Base-by-base conservation (phyloP, 2,329 filamentous ascomycete genomes). In the Neofusicoccum sp. region DNA sequence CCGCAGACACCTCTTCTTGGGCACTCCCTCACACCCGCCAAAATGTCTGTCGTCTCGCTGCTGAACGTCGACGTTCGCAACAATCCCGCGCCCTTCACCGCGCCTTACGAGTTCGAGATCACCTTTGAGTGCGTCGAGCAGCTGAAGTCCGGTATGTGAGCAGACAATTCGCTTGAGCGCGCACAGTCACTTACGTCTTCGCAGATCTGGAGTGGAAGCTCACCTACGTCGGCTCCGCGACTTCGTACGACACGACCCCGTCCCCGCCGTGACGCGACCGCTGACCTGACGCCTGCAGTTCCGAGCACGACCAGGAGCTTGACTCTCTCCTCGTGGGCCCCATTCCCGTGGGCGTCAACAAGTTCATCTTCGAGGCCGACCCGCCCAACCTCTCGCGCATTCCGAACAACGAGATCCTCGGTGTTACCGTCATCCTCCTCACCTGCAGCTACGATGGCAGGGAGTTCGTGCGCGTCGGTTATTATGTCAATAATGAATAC, bases 401-500 rank as follows among this genome's bases (percentile, higher is more conserved):
- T 70, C 95, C 95, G 61, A 89, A 93, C 68, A 92, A 91, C 68
- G 96, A 99, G 78, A 93, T 99, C 69, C 85, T 99, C 47, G 95
- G 95, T 63, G 96, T 99, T 54, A 99, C 95, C 3, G 95, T 99
- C 70, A 92, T 99, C 69, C 88, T 99, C 60, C 85, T 99, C 66
- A 96, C 92, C 61, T 98, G 95, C 79, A 90, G 91, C 75, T 99
- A 99, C 79, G 95, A 99, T 71, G 89, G 90, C 58, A 87, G 95
- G 71, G 95, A 99, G 76, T 99, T 99, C 70, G 92, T 99, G 40
- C 92, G 95, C 66, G 93, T 99, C 43, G 95, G 95, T 64, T 99
- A 99, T 84, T 99, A 99, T 69, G 95, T 99, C 71, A 99, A 98
- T 83, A 99, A 99, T 71, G 96, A 99, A 77, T 99, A 99, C 76